These are phyloP conservation scores for Holtermanniella nyarrowii DNA, from an alignment of 768 basidiomycete species.

Conservation along the genomic window DNA sequence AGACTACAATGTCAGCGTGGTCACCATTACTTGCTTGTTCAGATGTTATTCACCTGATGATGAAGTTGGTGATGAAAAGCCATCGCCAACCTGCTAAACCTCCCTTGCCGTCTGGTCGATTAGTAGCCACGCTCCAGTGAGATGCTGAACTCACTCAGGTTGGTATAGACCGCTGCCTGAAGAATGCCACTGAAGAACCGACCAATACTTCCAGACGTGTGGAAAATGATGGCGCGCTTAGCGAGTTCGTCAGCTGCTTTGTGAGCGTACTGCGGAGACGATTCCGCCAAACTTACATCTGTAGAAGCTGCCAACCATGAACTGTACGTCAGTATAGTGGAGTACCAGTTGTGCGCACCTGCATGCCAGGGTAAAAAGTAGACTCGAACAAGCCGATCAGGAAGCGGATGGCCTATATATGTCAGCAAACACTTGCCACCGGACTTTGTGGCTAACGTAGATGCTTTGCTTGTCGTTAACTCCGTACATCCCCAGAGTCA, in stretches of 20 bases:
- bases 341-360: not conserved
- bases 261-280: not conserved
- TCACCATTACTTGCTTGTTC: not conserved
- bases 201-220: slow-evolving; percentile 24
- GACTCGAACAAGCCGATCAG: slow-evolving; percentile 35
- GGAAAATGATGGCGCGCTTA: slow-evolving; percentile 34
- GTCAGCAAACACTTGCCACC: not conserved
- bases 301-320: not conserved
- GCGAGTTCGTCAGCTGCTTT: slow-evolving; percentile 11
- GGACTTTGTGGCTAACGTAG: slow-evolving; percentile 4
- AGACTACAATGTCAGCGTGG: slow-evolving; percentile 7
- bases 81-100: slow-evolving; percentile 23
- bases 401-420: slow-evolving; percentile 21
- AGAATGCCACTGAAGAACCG: slow-evolving; percentile 28
- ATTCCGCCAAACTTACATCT: not conserved
- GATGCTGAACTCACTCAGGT: slow-evolving; percentile 7
- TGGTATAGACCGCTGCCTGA: slow-evolving; percentile 28
- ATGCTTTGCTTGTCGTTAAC: slow-evolving; percentile 25
- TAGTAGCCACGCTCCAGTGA: not conserved
- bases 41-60: not conserved
- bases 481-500: slow-evolving; percentile 26
- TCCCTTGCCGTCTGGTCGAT: slow-evolving; percentile 2
- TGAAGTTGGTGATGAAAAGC: slow-evolving; percentile 17
- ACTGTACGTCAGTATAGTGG: not conserved
- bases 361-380: slow-evolving; percentile 33